Conservation (phyloP, 139 green algal genomes). For the Tetradesmus lagerheimii region DNA sequence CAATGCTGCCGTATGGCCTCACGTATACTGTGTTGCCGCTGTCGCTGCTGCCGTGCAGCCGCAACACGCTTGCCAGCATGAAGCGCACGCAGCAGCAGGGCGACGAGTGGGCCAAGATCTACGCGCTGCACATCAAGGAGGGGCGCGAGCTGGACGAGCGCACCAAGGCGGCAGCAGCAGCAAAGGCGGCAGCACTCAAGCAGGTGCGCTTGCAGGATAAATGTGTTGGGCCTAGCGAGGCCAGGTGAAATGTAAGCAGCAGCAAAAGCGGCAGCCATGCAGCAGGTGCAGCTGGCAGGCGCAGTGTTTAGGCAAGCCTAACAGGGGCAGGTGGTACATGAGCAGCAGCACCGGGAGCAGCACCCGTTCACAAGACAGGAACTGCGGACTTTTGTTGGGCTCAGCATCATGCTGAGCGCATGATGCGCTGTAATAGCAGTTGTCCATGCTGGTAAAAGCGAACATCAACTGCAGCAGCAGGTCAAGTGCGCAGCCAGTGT, state of each 20-base stretch:
- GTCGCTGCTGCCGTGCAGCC: constrained; percentile 11
- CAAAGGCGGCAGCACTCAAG: constrained; percentile 24
- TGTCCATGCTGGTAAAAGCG: too few species aligned
- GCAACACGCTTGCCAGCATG: constrained; percentile 48
- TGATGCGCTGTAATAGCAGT: too few species aligned
- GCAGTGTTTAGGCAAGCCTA: too few species aligned
- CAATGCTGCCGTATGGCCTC: too few species aligned
- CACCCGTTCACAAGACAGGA: too few species aligned
- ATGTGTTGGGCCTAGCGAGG: background rate
- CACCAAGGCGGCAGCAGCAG: constrained; percentile 19
- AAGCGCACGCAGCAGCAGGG: constrained; percentile 54
- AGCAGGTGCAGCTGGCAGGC: too few species aligned
- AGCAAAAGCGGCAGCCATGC: background rate
- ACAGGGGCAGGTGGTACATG: too few species aligned
- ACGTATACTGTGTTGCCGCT: too few species aligned
- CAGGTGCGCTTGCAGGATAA: constrained; percentile 13
- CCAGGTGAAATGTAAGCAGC: background rate
- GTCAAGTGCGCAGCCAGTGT: background rate
- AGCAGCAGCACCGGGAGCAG: too few species aligned
- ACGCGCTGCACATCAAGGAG: constrained; percentile 52
- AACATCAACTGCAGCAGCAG: too few species aligned
- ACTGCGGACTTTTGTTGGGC: too few species aligned
- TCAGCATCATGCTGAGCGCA: too few species aligned
- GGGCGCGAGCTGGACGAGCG: constrained; percentile 34
- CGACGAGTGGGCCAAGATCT: constrained; percentile 68